phyloP scores from a whole-genome alignment of 257 asterid genomes.

The Handroanthus guayacan region DNA sequence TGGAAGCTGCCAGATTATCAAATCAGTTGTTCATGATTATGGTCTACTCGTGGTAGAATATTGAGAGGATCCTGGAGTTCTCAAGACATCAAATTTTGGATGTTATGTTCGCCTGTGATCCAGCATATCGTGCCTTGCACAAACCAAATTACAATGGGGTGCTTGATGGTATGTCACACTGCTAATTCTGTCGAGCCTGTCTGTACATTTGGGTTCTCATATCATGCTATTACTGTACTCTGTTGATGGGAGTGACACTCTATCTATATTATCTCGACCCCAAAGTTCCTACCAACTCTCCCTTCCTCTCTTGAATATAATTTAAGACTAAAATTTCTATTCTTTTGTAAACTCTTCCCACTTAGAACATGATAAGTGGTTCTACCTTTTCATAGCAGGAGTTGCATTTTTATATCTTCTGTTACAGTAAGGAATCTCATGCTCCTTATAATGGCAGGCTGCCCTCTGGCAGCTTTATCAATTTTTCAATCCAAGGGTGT shows the following conservation, averaged over 20 bases:
- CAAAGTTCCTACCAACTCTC: background rate
- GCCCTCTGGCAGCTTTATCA: constrained; percentile 20
- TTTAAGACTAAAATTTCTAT: constrained; percentile 20
- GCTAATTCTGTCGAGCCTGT: constrained; percentile 26
- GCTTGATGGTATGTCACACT: constrained; percentile 67
- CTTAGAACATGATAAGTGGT: constrained; percentile 3
- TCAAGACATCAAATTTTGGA: constrained; percentile 93
- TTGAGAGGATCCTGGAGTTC: constrained; percentile 96
- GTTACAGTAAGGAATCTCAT: constrained; percentile 6
- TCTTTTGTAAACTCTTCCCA: background rate
- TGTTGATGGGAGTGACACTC: constrained; percentile 30
- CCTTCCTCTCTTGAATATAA: constrained; percentile 25
- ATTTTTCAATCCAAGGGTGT: constrained; percentile 5
- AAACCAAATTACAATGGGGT: constrained; percentile 71
- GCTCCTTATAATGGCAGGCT: background rate
- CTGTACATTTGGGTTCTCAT: constrained; percentile 27
- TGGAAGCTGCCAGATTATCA: constrained; percentile 27
- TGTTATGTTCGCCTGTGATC: constrained; percentile 91
- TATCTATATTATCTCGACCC: background rate
- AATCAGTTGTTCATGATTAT: constrained; percentile 38
- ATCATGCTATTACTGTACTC: constrained; percentile 5
- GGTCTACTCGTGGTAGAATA: constrained; percentile 63
- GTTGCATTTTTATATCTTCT: constrained; percentile 15
- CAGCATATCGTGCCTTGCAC: constrained; percentile 90
- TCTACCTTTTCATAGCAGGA: constrained; percentile 21